Base-by-base conservation (phyloP, 805 yeast genomes). In the Candida khao-thaluensis region DNA sequence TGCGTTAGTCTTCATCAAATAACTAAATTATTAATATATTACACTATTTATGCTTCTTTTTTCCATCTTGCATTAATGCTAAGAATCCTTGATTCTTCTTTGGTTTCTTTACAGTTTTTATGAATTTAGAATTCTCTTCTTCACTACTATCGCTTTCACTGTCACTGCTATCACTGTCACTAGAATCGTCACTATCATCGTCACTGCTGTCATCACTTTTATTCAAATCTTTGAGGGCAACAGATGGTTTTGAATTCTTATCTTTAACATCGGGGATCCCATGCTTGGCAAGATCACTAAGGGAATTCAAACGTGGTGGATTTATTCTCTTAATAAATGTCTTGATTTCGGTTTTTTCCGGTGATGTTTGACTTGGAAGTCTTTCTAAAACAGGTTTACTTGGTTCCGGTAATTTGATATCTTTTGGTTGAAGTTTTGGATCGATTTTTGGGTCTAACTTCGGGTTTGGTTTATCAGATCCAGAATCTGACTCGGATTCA, bases 201-300 rank as follows among this genome's bases (percentile, higher is more conserved):
- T 42, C 39, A 8, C 29, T 38, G 27, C 48, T 39, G 11, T 32
- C 26, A 17, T 45, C 52, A 33, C 35, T 31, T 11, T 35, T 30
- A 18, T 35, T 38, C n/a, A 37, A 39, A 12, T 30, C 37, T 29
- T 43, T 48, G 4, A 31, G 32, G 12, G 29, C 29, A 16, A 17
- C 10, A 22, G 35, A 14, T 15, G 17, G 30, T 30, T 30, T 29
- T 20, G 30, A 12, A 22, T 22, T 38, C 6, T 65, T 64, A 31
- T 80, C 85, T 40, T 69, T 72, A 0, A 82, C 86, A 15, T 77
- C 85, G 2, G 89, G 89, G 9, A 82, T 71, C 3, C 86, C 88
- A 37, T 81, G 66, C n/a, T 72, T 68, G 4, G 73, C 80, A 42
- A 82, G 61, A 43, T 81, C 84, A 3, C 77, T 72, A 22, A 82